Percentiles rank a stretch among this genome's conserved stretches.
Evolutionary conservation across 192 early-diverging fungal species (phyloP).

Genomic region (Rhizophlyctis rosea): DNA sequence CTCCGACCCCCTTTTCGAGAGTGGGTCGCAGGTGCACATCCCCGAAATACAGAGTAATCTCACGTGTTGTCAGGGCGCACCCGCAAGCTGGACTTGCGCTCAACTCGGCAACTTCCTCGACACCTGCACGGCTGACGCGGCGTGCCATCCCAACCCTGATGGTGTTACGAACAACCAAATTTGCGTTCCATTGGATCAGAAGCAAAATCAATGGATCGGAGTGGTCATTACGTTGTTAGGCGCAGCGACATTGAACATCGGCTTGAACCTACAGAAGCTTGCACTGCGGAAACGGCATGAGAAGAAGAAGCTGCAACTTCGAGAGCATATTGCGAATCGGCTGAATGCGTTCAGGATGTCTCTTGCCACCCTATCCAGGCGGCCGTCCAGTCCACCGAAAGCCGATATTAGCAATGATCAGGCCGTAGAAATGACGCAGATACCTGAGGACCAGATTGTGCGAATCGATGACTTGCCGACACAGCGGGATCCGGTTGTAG

Average conservation of each 20-base stretch:
- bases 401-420: background rate
- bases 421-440: background rate
- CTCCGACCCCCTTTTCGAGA: background rate
- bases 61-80: background rate
- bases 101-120: background rate
- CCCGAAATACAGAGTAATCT: background rate
- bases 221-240: conserved; percentile 67
- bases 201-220: conserved; percentile 61
- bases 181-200: background rate
- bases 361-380: background rate
- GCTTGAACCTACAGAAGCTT: conserved; percentile 79
- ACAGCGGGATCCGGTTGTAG: background rate
- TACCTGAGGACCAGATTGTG: background rate
- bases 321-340: background rate
- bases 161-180: background rate
- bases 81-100: background rate
- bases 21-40: background rate
- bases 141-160: background rate
- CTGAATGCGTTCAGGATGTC: background rate
- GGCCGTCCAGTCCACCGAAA: background rate
- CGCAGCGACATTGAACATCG: conserved; percentile 66
- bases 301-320: conserved; percentile 28
- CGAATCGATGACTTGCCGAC: too few species aligned
- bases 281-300: conserved; percentile 67
- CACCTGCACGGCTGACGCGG: background rate